Evolutionary conservation across 495 filamentous ascomycete species (phyloP).

Genomic region (Penicillium ucsense): DNA sequence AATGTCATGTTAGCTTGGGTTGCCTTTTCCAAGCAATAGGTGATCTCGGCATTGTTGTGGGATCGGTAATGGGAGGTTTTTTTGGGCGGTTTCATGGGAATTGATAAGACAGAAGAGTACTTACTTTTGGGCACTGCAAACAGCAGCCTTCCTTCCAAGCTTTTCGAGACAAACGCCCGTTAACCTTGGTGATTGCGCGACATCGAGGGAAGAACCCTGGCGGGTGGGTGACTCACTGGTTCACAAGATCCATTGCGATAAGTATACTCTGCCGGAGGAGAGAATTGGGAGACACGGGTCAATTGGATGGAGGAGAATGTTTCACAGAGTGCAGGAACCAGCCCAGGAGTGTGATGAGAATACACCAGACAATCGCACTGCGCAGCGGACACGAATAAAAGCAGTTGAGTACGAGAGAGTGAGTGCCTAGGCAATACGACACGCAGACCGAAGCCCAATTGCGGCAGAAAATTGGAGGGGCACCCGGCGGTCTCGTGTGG

Average conservation of each 20-base stretch:
- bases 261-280: constrained; percentile 9
- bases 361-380: constrained; percentile 7
- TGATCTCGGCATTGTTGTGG: no score
- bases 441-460: constrained; percentile 10
- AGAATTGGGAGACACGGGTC: no score
- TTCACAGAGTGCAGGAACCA: no score
- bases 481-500: not conserved
- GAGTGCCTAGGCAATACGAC: not conserved
- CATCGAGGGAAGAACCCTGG: not conserved
- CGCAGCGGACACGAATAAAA: not conserved
- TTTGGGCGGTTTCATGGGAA: no score
- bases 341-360: no score
- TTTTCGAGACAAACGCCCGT: not conserved
- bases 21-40: not conserved
- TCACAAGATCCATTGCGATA: constrained; percentile 67
- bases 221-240: constrained; percentile 53
- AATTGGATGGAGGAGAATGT: no score
- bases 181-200: no score
- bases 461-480: constrained; percentile 24
- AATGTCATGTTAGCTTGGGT: constrained; percentile 8
- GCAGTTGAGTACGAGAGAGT: constrained; percentile 1
- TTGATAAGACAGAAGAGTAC: constrained; percentile 22
- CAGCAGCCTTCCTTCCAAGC: constrained; percentile 81
- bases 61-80: no score
- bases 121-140: constrained; percentile 96